Conservation (phyloP, 2,329 filamentous ascomycete species). For the Hypoxylon sp. region DNA sequence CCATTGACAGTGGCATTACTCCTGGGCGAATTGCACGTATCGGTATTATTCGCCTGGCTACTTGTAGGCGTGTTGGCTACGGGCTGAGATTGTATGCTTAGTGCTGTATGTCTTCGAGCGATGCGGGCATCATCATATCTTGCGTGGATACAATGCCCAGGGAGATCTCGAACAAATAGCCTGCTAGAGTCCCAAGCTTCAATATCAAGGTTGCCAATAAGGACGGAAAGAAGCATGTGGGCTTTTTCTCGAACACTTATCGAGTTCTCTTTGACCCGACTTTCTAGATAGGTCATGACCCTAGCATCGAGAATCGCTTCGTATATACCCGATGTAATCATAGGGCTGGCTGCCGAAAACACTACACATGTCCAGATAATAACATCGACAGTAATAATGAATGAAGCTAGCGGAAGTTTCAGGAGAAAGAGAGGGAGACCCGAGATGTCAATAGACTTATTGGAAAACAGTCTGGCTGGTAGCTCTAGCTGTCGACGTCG, state of each 20-base stretch:
- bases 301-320: slow-evolving; percentile 33
- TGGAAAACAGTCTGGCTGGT: slow-evolving; percentile 13
- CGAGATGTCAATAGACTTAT: slow-evolving; percentile 12
- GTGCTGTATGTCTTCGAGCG: background rate
- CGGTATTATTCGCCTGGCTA: background rate
- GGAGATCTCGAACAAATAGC: slow-evolving; percentile 4
- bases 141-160: background rate
- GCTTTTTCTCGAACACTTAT: slow-evolving; percentile 17
- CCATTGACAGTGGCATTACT: background rate
- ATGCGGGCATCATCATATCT: background rate
- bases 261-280: slow-evolving; percentile 12
- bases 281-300: slow-evolving; percentile 23
- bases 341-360: slow-evolving; percentile 15
- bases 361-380: slow-evolving; percentile 28
- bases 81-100: background rate
- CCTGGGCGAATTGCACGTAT: background rate
- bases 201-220: slow-evolving; percentile 30
- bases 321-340: slow-evolving; percentile 26
- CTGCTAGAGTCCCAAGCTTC: slow-evolving; percentile 23
- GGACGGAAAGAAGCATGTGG: slow-evolving; percentile 17
- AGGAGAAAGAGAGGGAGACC: slow-evolving; percentile 12
- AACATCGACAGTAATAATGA: slow-evolving; percentile 22
- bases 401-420: slow-evolving; percentile 21
- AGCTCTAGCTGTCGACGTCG: slow-evolving; percentile 22
- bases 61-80: background rate